Base-by-base conservation (phyloP, 2,329 filamentous ascomycete genomes). In the Ascochyta koolunga region DNA sequence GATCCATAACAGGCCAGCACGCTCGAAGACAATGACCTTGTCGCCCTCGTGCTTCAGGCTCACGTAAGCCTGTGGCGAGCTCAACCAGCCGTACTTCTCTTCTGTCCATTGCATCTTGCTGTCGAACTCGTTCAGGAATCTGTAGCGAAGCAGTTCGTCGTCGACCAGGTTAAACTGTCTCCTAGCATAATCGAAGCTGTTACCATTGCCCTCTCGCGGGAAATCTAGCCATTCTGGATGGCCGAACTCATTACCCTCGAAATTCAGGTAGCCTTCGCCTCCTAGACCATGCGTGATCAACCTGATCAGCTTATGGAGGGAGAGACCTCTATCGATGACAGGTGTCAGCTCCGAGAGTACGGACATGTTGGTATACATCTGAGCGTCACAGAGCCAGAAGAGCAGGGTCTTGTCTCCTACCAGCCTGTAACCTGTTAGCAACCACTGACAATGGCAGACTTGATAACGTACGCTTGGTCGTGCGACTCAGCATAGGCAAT, bases 181-280 rank as follows among this genome's bases (percentile, higher is more conserved):
- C 19, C 95, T 86, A 2, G 93, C 93, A 71, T 96, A 96, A 87
- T 91, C 93, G 82, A 93, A 97, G 39, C 90, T 95, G 77, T 96
- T 96, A 69, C 87, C 79, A 78, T 97, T 97, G 54, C 95, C 95
- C 68, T 88, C 91, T 45, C 95, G 90, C 4, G 95, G 95, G 77
- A 99, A 99, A 75, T 99, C 95, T 33, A 99, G 89, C 95, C 95
- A 99, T 77, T 99, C 95, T 0, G 95, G 95, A 72, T 99, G 95
- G 0, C 95, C 95, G 70, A 99, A 99, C 76, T 99, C 95, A 76
- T 99, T 99, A 57, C 95, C 95, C 78, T 97, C 93, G 67, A 99
- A 99, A 79, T 98, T 99, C 47, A 99, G 89, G 71, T 96, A 99
- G 33, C 93, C 95, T 77, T 99, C 95, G 50, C 95, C 95, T 54